Conservation (phyloP, 768 basidiomycete genomes). For the Calocera viscosa region DNA sequence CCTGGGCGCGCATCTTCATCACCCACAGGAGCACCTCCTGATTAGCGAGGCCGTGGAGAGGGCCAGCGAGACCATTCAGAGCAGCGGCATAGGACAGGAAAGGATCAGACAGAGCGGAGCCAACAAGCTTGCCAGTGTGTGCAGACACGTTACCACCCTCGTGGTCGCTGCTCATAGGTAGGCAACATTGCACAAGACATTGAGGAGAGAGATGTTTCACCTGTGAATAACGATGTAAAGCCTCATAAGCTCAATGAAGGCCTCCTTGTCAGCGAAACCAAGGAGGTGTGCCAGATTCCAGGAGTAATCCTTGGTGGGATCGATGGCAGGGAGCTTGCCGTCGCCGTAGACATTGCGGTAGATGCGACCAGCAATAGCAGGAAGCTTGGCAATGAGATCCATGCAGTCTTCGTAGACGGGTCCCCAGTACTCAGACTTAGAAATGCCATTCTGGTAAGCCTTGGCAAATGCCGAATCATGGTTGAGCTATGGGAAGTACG, state of each 20-base stretch:
- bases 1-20: constrained; percentile 79
- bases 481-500: constrained; percentile 45
- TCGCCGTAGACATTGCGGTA: constrained; percentile 78
- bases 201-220: constrained; percentile 28
- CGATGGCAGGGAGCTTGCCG: constrained; percentile 79
- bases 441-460: constrained; percentile 81
- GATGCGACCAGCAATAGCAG: constrained; percentile 88
- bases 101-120: constrained; percentile 91
- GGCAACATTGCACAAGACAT: neutral
- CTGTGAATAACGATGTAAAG: constrained; percentile 97
- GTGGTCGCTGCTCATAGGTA: constrained; percentile 54
- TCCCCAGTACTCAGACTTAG: constrained; percentile 96
- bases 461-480: constrained; percentile 95
- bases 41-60: constrained; percentile 88
- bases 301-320: constrained; percentile 74
- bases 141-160: constrained; percentile 98
- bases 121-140: constrained; percentile 84
- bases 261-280: constrained; percentile 76
- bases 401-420: constrained; percentile 82
- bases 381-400: constrained; percentile 92
- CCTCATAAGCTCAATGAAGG: constrained; percentile 86
- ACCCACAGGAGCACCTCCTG: constrained; percentile 95
- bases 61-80: constrained; percentile 91
- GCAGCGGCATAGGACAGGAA: constrained; percentile 91
- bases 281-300: constrained; percentile 80